phyloP scores from a whole-genome alignment of 2,329 filamentous ascomycete genomes.

The Thielaviopsis euricoi region DNA sequence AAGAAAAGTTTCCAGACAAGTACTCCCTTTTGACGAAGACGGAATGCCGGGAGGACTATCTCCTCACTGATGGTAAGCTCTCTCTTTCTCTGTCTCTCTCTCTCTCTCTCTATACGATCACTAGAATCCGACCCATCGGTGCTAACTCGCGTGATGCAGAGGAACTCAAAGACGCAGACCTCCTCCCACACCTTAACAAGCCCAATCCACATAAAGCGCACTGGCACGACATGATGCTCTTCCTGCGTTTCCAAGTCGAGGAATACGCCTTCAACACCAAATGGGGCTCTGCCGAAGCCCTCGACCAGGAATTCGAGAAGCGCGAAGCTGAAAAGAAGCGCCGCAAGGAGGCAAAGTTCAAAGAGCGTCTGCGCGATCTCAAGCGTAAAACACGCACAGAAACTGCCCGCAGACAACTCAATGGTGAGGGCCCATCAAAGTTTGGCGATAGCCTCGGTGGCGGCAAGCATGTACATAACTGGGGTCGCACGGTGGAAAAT shows the following conservation, averaged over 20 bases:
- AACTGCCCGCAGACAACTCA: constrained; percentile 60
- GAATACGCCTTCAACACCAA: constrained; percentile 80
- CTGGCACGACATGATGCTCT: constrained; percentile 99
- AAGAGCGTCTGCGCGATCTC: constrained; percentile 69
- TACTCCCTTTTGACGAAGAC: constrained; percentile 95
- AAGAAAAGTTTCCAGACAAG: constrained; percentile 78
- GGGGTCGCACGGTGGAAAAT: constrained; percentile 54
- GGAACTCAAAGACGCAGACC: constrained; percentile 73
- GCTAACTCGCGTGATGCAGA: constrained; percentile 29
- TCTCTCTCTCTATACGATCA: background rate
- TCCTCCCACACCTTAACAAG: constrained; percentile 72
- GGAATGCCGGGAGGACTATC: constrained; percentile 86
- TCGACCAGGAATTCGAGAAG: constrained; percentile 78
- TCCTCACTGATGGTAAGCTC: constrained; percentile 70
- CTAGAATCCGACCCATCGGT: constrained; percentile 3
- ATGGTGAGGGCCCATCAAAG: constrained; percentile 32
- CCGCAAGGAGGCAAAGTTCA: constrained; percentile 82
- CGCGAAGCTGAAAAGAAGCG: constrained; percentile 66
- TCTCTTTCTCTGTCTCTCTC: background rate
- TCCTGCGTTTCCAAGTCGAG: constrained; percentile 83
- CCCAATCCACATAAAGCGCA: constrained; percentile 92
- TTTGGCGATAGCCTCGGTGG: constrained; percentile 65
- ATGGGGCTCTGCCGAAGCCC: constrained; percentile 73
- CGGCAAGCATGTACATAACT: constrained; percentile 76
- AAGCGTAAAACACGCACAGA: constrained; percentile 91